These are phyloP conservation scores for Trichoderma breve DNA, from an alignment of 2,329 filamentous ascomycete species.

Conservation along the genomic window DNA sequence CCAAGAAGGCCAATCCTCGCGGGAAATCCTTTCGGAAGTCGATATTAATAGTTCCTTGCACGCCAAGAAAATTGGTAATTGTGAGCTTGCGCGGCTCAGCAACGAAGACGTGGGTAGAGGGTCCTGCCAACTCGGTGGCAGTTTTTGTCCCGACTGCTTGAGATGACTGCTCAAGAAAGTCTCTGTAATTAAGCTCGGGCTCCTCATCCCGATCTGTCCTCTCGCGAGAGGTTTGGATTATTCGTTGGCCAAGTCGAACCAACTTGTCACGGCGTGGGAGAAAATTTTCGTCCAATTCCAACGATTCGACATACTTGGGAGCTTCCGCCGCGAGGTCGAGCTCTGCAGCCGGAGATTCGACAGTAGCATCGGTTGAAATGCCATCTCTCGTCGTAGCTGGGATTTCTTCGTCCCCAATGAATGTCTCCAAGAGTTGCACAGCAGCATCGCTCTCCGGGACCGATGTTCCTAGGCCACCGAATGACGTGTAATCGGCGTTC, in stretches of 20 bases:
- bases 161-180: constrained; percentile 21
- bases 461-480: constrained; percentile 20
- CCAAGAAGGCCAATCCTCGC: constrained; percentile 23
- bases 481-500: neutral
- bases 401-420: neutral
- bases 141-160: constrained; percentile 11
- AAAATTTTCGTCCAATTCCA: constrained; percentile 20
- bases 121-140: constrained; percentile 2
- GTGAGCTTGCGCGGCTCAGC: constrained; percentile 24
- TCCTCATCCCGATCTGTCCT: constrained; percentile 10
- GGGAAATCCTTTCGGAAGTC: constrained; percentile 22
- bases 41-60: constrained; percentile 22
- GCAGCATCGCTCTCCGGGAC: constrained; percentile 23
- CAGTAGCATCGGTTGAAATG: neutral
- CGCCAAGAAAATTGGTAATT: constrained; percentile 27
- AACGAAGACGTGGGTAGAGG: constrained; percentile 21
- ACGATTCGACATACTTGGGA: constrained; percentile 21
- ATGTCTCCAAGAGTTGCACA: constrained; percentile 14
- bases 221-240: constrained; percentile 22
- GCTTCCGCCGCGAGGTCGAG: constrained; percentile 20
- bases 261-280: constrained; percentile 20
- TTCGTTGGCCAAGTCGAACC: constrained; percentile 23
- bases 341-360: neutral
- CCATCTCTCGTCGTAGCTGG: neutral
- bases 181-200: constrained; percentile 3